Base-by-base conservation (phyloP, 192 early-diverging fungal species). In the Umbelopsis ramanniana region DNA sequence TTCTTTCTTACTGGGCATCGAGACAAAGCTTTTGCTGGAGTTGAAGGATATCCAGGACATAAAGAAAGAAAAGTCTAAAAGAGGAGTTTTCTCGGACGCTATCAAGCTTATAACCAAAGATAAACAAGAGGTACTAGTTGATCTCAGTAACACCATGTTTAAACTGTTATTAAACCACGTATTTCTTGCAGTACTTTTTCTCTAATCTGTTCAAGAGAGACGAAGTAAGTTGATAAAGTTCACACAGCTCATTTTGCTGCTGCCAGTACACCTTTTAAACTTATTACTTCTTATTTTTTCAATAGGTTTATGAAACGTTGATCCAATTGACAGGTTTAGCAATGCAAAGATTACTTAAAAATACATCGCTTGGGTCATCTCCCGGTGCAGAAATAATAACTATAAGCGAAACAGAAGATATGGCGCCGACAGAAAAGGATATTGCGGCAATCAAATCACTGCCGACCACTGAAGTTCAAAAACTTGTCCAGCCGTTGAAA, bases 201-300 rank as follows among this genome's bases (percentile, higher is more conserved):
- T 92, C 94, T 14, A 99, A 98, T 74, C 84, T 99, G 57, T 98
- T 99, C 80, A 93, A 94, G 57, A 88, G 98, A 29, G 96, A 99
- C 80, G 96, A 99, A 22, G 78, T 77, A 74, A 66, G 68, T 26
- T 26, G 40, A 53, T 29, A 33, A 12, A 38, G 35, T 4, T 12
- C 17, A 23, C 24, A 19, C 35, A 23, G 12, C 19, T 12, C 48
- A 10, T 37, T 45, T 17, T 67, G 46, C 17, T 43, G 38, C 21
- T 57, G 67, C 24, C 23, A 43, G 0, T 7, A 43, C 40, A 43
- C 6, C 40, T 4, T 43, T 43, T 12, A 29, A 2, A 29, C 40
- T 43, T 12, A 12, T 43, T 2, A 43, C 40, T 6, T 43, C 3
- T 11, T 5, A 43, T 43, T 11, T n/a, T n/a, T n/a, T 47, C 52